These are phyloP conservation scores for Castanospermum australe DNA, from an alignment of 306 rosid genomes.

Conservation along the genomic window DNA sequence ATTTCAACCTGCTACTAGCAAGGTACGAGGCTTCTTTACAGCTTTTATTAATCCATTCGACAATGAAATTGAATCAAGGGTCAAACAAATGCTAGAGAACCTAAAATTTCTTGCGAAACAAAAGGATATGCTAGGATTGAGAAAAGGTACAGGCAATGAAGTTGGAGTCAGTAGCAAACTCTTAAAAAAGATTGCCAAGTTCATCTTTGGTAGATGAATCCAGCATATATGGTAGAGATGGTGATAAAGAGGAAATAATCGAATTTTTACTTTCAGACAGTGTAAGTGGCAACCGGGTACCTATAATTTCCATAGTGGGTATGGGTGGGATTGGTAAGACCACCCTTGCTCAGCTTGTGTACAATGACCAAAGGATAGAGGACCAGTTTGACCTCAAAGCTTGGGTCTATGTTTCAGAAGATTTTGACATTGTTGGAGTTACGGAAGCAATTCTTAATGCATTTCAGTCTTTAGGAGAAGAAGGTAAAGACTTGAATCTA, in stretches of 20 bases:
- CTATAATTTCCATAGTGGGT: neutral
- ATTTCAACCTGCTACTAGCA: neutral
- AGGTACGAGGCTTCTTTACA: neutral
- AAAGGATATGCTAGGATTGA: conserved; percentile 27
- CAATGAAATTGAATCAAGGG: neutral
- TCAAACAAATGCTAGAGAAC: conserved; percentile 13
- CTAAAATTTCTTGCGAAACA: conserved; percentile 26
- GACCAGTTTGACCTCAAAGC: conserved; percentile 21
- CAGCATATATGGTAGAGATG: conserved; percentile 35
- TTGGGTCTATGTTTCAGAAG: conserved; percentile 47
- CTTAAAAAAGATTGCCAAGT: conserved; percentile 4
- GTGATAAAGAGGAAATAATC: conserved; percentile 28
- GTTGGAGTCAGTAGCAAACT: conserved; percentile 15
- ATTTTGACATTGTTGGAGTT: neutral
- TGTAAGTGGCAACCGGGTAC: neutral
- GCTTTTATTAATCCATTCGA: conserved; percentile 4
- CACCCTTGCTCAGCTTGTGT: conserved; percentile 21
- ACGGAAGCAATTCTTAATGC: conserved; percentile 33
- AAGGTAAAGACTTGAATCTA: neutral
- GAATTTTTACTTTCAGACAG: neutral
- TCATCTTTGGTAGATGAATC: conserved; percentile 17
- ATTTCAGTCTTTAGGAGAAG: neutral
- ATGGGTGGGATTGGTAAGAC: conserved; percentile 51
- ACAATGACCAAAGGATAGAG: conserved; percentile 19
- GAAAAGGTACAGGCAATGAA: neutral